Conservation (phyloP, 2,329 filamentous ascomycete genomes). For the Emmonsiellopsis sp. region DNA sequence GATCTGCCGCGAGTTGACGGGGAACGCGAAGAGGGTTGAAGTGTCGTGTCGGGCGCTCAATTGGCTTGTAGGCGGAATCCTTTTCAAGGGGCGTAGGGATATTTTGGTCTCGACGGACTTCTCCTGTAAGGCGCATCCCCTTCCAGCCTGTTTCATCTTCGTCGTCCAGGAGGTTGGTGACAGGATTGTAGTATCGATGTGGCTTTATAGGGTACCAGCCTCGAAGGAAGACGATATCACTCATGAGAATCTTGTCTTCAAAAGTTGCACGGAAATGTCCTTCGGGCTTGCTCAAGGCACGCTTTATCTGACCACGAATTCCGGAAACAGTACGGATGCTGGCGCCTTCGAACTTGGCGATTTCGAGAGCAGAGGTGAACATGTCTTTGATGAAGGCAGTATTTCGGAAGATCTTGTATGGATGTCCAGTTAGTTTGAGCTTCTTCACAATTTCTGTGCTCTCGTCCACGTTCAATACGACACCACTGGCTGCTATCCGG, state of each 20-base stretch:
- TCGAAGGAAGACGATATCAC: slow-evolving; percentile 89
- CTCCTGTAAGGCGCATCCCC: slow-evolving; percentile 86
- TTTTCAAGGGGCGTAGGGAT: slow-evolving; percentile 69
- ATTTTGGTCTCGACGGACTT: slow-evolving; percentile 69
- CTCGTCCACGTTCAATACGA: slow-evolving; percentile 88
- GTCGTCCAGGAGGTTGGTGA: slow-evolving; percentile 74
- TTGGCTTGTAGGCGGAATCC: slow-evolving; percentile 72
- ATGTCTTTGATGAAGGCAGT: slow-evolving; percentile 98
- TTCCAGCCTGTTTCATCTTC: slow-evolving; percentile 51
- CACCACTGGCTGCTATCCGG: slow-evolving; percentile 87
- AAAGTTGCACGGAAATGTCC: slow-evolving; percentile 95
- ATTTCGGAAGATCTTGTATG: slow-evolving; percentile 99
- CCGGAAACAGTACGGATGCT: slow-evolving; percentile 94
- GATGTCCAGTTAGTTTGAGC: slow-evolving; percentile 85
- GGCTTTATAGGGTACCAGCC: slow-evolving; percentile 97
- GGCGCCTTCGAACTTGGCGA: slow-evolving; percentile 96
- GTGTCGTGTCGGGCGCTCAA: slow-evolving; percentile 53
- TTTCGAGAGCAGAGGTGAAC: slow-evolving; percentile 87
- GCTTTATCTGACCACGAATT: slow-evolving; percentile 93
- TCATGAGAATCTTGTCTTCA: slow-evolving; percentile 96
- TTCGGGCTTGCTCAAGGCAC: slow-evolving; percentile 83
- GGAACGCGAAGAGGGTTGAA: slow-evolving; percentile 58
- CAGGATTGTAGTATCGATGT: slow-evolving; percentile 92
- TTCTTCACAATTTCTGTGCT: slow-evolving; percentile 98
- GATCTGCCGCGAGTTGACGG: slow-evolving; percentile 54